Evolutionary conservation across 441 rosid genomes (phyloP).

Genomic region (Gossypium lobatum): DNA sequence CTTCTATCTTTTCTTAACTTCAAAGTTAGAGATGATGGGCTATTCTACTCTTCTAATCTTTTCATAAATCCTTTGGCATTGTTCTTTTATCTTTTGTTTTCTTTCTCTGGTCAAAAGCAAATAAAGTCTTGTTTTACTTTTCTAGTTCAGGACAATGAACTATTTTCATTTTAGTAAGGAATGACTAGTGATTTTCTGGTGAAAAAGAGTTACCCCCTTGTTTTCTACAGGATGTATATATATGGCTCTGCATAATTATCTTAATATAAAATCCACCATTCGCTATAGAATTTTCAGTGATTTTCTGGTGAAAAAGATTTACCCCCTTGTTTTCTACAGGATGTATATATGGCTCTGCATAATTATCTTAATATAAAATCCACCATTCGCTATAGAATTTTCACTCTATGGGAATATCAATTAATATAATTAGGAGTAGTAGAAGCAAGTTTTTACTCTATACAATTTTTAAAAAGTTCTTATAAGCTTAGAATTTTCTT

Average conservation of each 20-base stretch:
- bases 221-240: not conserved
- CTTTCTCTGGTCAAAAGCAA: not conserved
- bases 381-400: conserved; percentile 4
- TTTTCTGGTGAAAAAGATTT: not conserved
- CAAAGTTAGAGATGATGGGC: conserved; percentile 3
- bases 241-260: not conserved
- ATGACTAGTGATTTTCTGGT: not conserved
- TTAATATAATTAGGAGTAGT: conserved; percentile 4
- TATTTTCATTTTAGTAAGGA: not conserved
- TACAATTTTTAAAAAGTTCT: not conserved
- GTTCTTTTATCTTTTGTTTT: not conserved
- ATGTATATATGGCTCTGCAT: not conserved
- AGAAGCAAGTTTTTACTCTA: not conserved
- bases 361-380: not conserved
- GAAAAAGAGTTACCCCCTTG: not conserved
- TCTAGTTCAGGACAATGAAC: not conserved
- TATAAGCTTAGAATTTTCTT: not conserved
- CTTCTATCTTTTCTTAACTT: not conserved
- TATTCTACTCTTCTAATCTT: not conserved
- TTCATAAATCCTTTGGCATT: not conserved
- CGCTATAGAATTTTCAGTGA: not conserved
- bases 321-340: not conserved
- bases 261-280: not conserved
- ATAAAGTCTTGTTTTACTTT: not conserved
- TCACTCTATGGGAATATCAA: conserved; percentile 7